Evolutionary conservation across 768 basidiomycete genomes (phyloP).

Genomic region (Cyclocybe cylindracea): DNA sequence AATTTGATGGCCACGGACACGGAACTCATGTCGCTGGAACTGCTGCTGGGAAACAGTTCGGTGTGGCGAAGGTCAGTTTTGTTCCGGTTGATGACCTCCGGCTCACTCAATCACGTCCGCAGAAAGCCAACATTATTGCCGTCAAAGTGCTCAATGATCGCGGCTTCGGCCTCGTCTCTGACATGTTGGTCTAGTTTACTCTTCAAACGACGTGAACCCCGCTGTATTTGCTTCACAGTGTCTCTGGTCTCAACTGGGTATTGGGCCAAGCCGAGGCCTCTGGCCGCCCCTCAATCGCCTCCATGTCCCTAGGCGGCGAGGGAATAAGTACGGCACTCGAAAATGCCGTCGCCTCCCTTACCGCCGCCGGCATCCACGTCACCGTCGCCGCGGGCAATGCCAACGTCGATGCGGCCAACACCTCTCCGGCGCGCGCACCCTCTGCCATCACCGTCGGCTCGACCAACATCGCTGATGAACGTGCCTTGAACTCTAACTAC

Average conservation of each 20-base stretch:
- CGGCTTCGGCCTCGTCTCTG: slow-evolving; percentile 19
- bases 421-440: slow-evolving; percentile 31
- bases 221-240: slow-evolving; percentile 3
- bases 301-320: slow-evolving; percentile 30
- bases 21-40: slow-evolving; percentile 20
- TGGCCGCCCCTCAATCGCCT: slow-evolving; percentile 24
- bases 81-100: slow-evolving; percentile 6
- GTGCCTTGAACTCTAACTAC: slow-evolving; percentile 34
- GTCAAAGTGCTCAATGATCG: slow-evolving; percentile 40
- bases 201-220: background rate
- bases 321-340: slow-evolving; percentile 24
- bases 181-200: slow-evolving; percentile 2
- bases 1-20: slow-evolving; percentile 39
- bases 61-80: slow-evolving; percentile 18
- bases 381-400: slow-evolving; percentile 32
- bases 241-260: slow-evolving; percentile 30
- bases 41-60: slow-evolving; percentile 23
- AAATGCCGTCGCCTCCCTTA: slow-evolving; percentile 22
- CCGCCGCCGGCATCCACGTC: slow-evolving; percentile 21
- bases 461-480: slow-evolving; percentile 27
- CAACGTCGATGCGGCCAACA: slow-evolving; percentile 23
- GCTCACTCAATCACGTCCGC: slow-evolving; percentile 12
- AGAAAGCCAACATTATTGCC: slow-evolving; percentile 35
- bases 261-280: slow-evolving; percentile 9
- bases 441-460: slow-evolving; percentile 36